Evolutionary conservation across 2,329 filamentous ascomycete genomes (phyloP).

Genomic region (Colletotrichum lentis): DNA sequence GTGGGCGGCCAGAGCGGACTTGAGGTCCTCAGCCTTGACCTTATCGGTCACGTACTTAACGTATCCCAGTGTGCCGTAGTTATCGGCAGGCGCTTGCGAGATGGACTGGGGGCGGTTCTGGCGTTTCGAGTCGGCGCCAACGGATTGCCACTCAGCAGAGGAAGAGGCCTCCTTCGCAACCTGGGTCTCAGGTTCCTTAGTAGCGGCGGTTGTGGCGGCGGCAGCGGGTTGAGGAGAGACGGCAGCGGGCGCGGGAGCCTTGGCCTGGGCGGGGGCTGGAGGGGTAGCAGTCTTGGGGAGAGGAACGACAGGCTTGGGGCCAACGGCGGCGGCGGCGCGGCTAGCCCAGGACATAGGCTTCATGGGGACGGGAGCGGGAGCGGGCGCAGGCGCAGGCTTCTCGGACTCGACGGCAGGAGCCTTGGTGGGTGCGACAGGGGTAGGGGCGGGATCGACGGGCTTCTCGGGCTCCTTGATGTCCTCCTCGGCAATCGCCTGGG

Average conservation of each 20-base stretch:
- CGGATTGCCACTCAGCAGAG: conserved; percentile 85
- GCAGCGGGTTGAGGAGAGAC: conserved; percentile 51
- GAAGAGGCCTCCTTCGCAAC: conserved; percentile 59
- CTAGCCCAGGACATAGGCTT: conserved; percentile 81
- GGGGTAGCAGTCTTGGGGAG: conserved; percentile 66
- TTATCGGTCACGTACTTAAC: conserved; percentile 96
- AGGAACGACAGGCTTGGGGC: conserved; percentile 61
- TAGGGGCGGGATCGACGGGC: conserved; percentile 69
- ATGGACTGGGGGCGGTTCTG: conserved; percentile 78
- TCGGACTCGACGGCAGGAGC: conserved; percentile 55
- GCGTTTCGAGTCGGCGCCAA: conserved; percentile 82
- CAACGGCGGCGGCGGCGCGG: conserved; percentile 66
- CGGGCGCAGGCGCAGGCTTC: conserved; percentile 59
- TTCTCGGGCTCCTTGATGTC: conserved; percentile 67
- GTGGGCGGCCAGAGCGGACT: conserved; percentile 73
- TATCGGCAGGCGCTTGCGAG: conserved; percentile 67
- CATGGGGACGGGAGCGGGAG: conserved; percentile 59
- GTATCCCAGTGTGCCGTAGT: conserved; percentile 83
- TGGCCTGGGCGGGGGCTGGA: conserved; percentile 60
- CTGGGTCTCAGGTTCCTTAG: conserved; percentile 49
- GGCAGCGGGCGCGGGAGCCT: conserved; percentile 59
- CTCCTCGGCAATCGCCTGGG: conserved; percentile 63
- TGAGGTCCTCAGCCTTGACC: conserved; percentile 78
- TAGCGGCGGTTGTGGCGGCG: conserved; percentile 52
- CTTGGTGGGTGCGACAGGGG: conserved; percentile 55